Evolutionary conservation across 768 basidiomycete species (phyloP).

Genomic region (Serendipita indica): DNA sequence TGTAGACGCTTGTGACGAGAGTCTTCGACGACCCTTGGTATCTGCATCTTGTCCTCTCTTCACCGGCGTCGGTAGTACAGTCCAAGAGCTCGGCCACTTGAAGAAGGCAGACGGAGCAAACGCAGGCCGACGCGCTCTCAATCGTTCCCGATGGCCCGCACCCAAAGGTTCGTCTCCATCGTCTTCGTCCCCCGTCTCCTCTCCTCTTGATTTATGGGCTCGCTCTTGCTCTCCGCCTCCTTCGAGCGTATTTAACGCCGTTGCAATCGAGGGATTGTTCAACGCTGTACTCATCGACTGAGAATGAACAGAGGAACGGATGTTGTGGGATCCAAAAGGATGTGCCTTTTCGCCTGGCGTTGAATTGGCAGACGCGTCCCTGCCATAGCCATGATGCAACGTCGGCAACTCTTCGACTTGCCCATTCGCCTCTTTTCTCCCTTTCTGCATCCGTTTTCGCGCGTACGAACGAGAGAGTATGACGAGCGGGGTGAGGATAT

Average conservation of each 20-base stretch:
- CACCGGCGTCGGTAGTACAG: no score
- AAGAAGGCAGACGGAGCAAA: not conserved
- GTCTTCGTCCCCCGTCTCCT: not conserved
- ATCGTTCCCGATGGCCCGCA: not conserved
- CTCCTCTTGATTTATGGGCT: not conserved
- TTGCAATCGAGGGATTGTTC: no score
- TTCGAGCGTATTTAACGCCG: no score
- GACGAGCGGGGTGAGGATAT: slow-evolving; percentile 21
- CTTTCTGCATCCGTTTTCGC: slow-evolving; percentile 27
- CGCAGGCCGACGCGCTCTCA: not conserved
- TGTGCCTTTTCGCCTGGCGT: not conserved
- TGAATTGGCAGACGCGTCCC: not conserved
- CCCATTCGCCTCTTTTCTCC: not conserved
- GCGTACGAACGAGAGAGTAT: slow-evolving; percentile 18
- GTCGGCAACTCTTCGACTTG: no score
- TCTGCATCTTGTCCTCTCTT: no score
- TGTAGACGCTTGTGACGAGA: not conserved
- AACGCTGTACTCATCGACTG: no score
- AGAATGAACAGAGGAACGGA: no score
- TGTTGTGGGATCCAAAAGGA: no score
- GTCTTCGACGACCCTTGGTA: no score
- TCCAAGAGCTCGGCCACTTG: not conserved
- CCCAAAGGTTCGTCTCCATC: not conserved
- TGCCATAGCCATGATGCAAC: not conserved
- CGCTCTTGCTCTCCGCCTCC: not conserved